Conservation (phyloP, 495 filamentous ascomycete species). For the Xylaria acuta region DNA sequence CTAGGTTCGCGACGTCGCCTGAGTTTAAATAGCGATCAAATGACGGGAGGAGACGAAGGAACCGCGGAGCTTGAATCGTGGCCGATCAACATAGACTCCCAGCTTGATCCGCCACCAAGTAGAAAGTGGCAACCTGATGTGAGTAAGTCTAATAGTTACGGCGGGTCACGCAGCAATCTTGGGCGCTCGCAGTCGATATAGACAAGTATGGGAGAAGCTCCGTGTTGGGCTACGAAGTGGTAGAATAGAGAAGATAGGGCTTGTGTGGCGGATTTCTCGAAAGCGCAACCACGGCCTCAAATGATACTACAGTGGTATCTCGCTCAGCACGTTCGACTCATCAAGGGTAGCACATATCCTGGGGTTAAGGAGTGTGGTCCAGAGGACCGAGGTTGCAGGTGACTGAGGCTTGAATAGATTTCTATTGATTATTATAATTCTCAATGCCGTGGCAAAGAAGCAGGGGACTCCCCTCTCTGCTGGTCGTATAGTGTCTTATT, state of each 20-base stretch:
- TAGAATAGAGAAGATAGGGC: not conserved
- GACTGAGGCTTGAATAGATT: not conserved
- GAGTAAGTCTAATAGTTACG: not conserved
- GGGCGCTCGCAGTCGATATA: not conserved
- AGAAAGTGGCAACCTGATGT: not conserved
- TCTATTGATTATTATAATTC: not conserved
- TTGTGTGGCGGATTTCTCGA: not conserved
- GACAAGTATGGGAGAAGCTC: not conserved
- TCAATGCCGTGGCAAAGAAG: slow-evolving; percentile 10
- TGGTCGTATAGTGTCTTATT: not conserved
- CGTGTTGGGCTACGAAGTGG: not conserved
- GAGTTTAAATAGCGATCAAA: not conserved
- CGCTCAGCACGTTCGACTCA: no score
- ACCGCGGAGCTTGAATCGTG: not conserved
- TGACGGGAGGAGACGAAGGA: not conserved
- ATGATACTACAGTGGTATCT: no score
- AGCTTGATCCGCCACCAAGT: not conserved
- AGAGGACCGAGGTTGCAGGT: not conserved
- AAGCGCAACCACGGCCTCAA: not conserved
- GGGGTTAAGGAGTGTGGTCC: not conserved
- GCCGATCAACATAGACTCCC: not conserved
- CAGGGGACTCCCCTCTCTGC: slow-evolving; percentile 27
- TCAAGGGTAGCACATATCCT: no score
- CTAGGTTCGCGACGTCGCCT: not conserved
- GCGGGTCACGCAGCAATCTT: not conserved